A percentile compares a stretch with the other conserved stretches of the same genome.
Evolutionary conservation across 2,329 filamentous ascomycete species (phyloP).

Genomic region (Ilyonectria mors-panacis): DNA sequence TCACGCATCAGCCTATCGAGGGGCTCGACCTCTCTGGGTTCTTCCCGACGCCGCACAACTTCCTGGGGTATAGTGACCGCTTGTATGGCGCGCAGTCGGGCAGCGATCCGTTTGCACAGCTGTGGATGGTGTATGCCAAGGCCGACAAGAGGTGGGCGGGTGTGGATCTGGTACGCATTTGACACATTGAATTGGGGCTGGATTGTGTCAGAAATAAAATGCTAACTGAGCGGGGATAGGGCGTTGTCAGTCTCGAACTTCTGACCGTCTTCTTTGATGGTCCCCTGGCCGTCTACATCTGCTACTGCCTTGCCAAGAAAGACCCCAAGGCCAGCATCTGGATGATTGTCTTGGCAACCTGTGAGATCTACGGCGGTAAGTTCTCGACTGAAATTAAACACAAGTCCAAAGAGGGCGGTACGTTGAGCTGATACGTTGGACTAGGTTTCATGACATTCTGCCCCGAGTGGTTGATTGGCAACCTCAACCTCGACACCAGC

Average conservation of each 20-base stretch:
- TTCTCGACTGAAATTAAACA: background rate
- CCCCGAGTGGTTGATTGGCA: conserved; percentile 77
- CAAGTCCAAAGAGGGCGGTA: background rate
- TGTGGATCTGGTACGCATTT: conserved; percentile 67
- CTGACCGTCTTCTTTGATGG: conserved; percentile 76
- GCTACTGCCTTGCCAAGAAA: conserved; percentile 71
- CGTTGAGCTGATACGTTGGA: background rate
- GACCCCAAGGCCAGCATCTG: conserved; percentile 70
- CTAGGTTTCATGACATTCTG: conserved; percentile 80
- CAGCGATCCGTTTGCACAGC: conserved; percentile 67
- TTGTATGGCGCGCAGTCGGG: conserved; percentile 72
- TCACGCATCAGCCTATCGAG: conserved; percentile 64
- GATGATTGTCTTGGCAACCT: conserved; percentile 76
- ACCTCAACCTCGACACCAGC: conserved; percentile 73
- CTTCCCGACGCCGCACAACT: conserved; percentile 68
- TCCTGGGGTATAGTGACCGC: conserved; percentile 61
- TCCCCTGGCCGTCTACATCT: conserved; percentile 71
- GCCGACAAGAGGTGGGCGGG: conserved; percentile 76
- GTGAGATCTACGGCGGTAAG: conserved; percentile 76
- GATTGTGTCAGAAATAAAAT: background rate
- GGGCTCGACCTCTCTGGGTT: conserved; percentile 47
- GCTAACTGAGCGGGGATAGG: conserved; percentile 50
- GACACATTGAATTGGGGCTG: background rate
- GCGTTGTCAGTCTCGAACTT: conserved; percentile 75
- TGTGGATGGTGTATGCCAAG: conserved; percentile 80